These are phyloP conservation scores for Globisporangium viniferum DNA, from an alignment of 352 stramenopile genomes.

Conservation along the genomic window DNA sequence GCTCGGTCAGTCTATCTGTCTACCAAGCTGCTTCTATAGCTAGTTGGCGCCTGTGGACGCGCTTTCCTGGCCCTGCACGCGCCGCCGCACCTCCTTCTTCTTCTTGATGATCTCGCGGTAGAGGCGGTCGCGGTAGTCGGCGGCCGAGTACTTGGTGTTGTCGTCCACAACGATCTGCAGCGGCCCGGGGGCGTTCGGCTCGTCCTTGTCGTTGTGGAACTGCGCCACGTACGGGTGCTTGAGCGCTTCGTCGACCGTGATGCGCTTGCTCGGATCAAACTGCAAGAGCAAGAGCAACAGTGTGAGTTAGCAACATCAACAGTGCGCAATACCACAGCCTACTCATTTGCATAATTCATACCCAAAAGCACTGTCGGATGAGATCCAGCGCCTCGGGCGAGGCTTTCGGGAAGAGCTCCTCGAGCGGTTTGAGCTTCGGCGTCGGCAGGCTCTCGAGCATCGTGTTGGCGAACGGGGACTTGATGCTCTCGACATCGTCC, in stretches of 20 bases:
- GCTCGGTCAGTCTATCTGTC: no score
- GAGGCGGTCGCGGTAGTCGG: slow-evolving; percentile 91
- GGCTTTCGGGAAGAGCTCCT: slow-evolving; percentile 88
- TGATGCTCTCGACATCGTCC: slow-evolving; percentile 90
- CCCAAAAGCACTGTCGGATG: slow-evolving; percentile 86
- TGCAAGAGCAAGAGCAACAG: slow-evolving; percentile 19
- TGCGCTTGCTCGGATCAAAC: slow-evolving; percentile 92
- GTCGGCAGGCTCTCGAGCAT: slow-evolving; percentile 92
- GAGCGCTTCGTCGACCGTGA: slow-evolving; percentile 83
- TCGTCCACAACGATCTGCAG: slow-evolving; percentile 91
- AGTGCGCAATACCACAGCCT: no score
- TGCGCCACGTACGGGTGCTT: slow-evolving; percentile 93
- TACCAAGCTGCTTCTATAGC: not conserved
- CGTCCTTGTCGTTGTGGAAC: slow-evolving; percentile 95
- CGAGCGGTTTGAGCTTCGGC: slow-evolving; percentile 65
- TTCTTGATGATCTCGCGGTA: slow-evolving; percentile 94
- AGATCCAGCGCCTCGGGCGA: slow-evolving; percentile 87
- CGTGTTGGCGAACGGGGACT: slow-evolving; percentile 90
- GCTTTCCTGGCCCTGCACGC: slow-evolving; percentile 16
- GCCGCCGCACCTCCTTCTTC: slow-evolving; percentile 88
- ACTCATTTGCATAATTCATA: slow-evolving; percentile 18
- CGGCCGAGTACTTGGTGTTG: slow-evolving; percentile 93
- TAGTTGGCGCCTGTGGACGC: not conserved
- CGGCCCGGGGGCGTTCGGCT: slow-evolving; percentile 66
- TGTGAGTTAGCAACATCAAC: not conserved